Evolutionary conservation across 768 basidiomycete species (phyloP).

Genomic region (Russula earlei): DNA sequence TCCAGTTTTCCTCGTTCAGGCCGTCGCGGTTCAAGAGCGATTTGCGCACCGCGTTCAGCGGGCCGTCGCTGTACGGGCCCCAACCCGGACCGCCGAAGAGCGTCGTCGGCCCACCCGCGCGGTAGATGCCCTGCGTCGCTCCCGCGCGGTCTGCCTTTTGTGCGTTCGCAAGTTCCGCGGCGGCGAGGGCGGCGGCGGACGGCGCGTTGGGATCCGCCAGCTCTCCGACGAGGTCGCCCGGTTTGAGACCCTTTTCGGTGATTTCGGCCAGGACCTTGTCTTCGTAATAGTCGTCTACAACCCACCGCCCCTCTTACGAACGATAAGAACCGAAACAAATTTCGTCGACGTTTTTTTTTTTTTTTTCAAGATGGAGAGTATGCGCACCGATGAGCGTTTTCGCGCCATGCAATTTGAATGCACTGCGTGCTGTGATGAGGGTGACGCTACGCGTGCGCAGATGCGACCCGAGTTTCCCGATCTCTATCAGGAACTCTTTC

Average conservation of each 20-base stretch:
- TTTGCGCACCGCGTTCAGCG: constrained; percentile 76
- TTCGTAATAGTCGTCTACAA: constrained; percentile 95
- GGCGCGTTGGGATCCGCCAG: constrained; percentile 56
- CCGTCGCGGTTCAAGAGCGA: constrained; percentile 70
- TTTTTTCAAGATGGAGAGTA: neutral
- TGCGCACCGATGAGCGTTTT: constrained; percentile 77
- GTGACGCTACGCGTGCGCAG: constrained; percentile 89
- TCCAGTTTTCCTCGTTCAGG: constrained; percentile 87
- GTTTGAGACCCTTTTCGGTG: constrained; percentile 68
- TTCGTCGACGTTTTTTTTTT: neutral
- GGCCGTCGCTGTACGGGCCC: constrained; percentile 85
- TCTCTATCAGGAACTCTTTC: constrained; percentile 85
- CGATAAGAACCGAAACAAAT: too few relatives aligned
- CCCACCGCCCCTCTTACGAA: constrained; percentile 75
- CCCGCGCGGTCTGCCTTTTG: constrained; percentile 40
- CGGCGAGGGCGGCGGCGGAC: constrained; percentile 36
- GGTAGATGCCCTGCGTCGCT: constrained; percentile 61
- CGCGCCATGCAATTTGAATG: constrained; percentile 89
- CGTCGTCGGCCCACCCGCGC: constrained; percentile 87
- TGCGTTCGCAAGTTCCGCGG: constrained; percentile 30
- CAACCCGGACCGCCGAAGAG: constrained; percentile 78
- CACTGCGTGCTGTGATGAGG: constrained; percentile 84
- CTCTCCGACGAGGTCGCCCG: constrained; percentile 77
- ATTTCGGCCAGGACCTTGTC: constrained; percentile 70
- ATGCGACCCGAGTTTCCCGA: constrained; percentile 82